Base-by-base conservation (phyloP, 2,329 filamentous ascomycete genomes). In the Venturiaceae sp. region DNA sequence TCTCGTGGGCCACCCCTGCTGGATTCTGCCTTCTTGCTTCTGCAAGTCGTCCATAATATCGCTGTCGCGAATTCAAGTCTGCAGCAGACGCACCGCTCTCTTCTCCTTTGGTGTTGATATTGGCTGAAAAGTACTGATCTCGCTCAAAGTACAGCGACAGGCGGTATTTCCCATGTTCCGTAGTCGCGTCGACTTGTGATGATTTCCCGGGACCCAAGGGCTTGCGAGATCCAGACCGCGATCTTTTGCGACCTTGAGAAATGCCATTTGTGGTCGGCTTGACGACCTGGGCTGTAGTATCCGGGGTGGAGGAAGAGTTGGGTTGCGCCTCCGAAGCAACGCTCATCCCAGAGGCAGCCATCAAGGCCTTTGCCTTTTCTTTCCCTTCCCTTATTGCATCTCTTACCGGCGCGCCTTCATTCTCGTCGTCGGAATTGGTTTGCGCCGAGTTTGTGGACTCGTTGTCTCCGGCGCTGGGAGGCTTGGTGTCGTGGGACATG, bases 141-240 rank as follows among this genome's bases (percentile, higher is more conserved):
- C 84, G 82, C 63, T 82, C 79, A 55, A 85, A 79, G 71, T 87
- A 87, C 65, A 84, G 79, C 55, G 86, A 78, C 37, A 88, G 74
- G 36, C 83, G 71, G 32, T 81, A 74, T 60, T 80, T 57, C 23
- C 52, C 58, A 36, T 53, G 16, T 72, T 71, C 60, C 32, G 21
- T 53, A 30, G 57, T 47, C 14, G 52, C 44, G 52, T 57, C 37
- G 28, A 39, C 28, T 52, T 57, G 53, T 21, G 9, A 33, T 23
- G 39, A 56, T 23, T 37, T 53, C n/a, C 9, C 23, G 8, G 57
- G 4, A 5, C 21, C 32, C 16, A 39, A n/a, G 11, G 58, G 58
- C 33, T 50, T 74, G 61, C 78, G 77, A 19, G 81, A 81, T 33
- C 81, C 81, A 60, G 83, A 83, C 57, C 80, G 78, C 62, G 82